Evolutionary conservation across 2,329 filamentous ascomycete species (phyloP), one percentile per base, ranked within the genome.

Genomic region (Colletotrichum acutatum): DNA sequence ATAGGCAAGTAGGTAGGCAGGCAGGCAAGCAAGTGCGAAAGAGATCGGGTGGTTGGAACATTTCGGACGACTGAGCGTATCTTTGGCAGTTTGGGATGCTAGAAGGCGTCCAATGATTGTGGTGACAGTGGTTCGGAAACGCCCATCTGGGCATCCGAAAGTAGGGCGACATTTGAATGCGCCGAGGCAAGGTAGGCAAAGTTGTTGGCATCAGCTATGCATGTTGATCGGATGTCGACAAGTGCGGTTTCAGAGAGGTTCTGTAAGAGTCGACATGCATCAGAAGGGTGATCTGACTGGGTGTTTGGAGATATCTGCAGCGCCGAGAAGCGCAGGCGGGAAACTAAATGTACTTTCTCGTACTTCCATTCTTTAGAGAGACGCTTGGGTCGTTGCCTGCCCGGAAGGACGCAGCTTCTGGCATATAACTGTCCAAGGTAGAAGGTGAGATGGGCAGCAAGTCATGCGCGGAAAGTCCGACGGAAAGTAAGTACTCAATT

Each of bases 381-480:
- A 32, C 53, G 26, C 61, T 34, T 37, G 52, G 4, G 19, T 24
- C 22, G 28, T 9, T 71, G 49, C 68, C 58, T 46, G 22, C 58
- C 26, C 24, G 26, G 53, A 42, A 69, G 58, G 68, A 52, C 46
- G 53, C 59, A 69, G 63, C 28, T 57, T 63, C 61, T 46, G 30
- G 52, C 19, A 63, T 42, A 28, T 53, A n/a, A 8, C 8, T n/a
- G 8, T 49, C 5, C 37, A 8, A 5, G 37, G 37, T 19, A 42
- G 37, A 42, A 42, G 42, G 42, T 1, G 42, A 22, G 8, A n/a
- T 49, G 19, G 19, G 42, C 42, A 49, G 42, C 42, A 19, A 49
- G 8, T n/a, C 42, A 22, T n/a, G 19, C 42, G 8, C n/a, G 19
- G 19, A 49, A 49, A 49, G 42, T n/a, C 42, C 42, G 42, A 49